Evolutionary conservation across 768 basidiomycete genomes (phyloP), one percentile per base, ranked within the genome.

Genomic region (Boletus vermiculosoides): DNA sequence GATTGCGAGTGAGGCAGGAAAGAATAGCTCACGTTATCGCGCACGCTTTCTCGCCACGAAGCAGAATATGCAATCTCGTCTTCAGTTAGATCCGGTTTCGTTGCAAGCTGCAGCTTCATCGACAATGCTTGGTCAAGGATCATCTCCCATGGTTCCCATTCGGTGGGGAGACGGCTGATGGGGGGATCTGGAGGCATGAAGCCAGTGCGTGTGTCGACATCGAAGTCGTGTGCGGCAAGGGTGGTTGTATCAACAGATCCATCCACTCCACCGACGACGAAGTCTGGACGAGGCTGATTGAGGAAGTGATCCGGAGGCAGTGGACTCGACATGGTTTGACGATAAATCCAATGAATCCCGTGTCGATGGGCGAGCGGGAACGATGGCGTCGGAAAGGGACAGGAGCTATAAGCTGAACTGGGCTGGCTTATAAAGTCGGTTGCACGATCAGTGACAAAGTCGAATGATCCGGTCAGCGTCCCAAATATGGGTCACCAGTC

Each of bases 151-250:
- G 74, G 66, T 44, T 84, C 85, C 83, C 84, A 96, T 53, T 73
- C 68, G 1, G 40, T 55, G 0, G 87, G 85, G 2, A 96, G 78
- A 22, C 87, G 81, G 8, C 73, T 63, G 0, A 87, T 69, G 2
- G 94, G 94, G 0, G 85, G 82, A 15, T 83, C 77, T 0, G 90
- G 87, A 3, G 95, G 90, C 84, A 98, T 87, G 71, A 98, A 98
- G 0, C 96, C 95, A 0, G 93, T 92, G 16, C 85, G 78, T 11
- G 88, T 86, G 69, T 95, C 93, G 57, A 98, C 90, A 69, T 98
- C 94, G 76, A 93, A 98, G 77, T 90, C 90, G 62, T 90, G 88
- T 3, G 88, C 86, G 11, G 89, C 87, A 56, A 90, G 82, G 13
- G 89, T 87, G 22, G 82, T 79, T 15, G 80, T 82, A 58, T 84